Evolutionary conservation across 1,284 basidiomycete species (phyloP).

Genomic region (Pseudozyma tsukubaensis): DNA sequence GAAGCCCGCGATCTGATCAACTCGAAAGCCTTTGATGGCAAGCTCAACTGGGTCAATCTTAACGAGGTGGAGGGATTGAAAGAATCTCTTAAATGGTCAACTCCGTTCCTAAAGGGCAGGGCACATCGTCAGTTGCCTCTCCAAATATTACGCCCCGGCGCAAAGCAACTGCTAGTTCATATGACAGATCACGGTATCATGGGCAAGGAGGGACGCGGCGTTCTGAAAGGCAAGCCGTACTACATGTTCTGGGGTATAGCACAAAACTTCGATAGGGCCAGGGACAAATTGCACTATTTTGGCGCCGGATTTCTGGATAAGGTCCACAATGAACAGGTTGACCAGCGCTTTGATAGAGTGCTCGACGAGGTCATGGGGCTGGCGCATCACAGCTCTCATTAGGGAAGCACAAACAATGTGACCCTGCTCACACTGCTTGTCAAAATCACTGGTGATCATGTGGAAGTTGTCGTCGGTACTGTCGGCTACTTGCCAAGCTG

Average conservation of each 20-base stretch:
- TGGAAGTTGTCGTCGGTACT: too few species aligned
- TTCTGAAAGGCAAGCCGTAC: not conserved
- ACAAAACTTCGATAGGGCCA: not conserved
- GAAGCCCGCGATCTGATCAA: slow-evolving; percentile 4
- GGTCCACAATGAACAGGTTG: too few species aligned
- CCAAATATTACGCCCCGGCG: not conserved
- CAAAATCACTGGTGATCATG: too few species aligned
- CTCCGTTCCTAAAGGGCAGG: not conserved
- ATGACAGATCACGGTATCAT: not conserved
- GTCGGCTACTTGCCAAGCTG: too few species aligned
- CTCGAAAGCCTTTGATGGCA: not conserved
- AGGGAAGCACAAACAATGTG: too few species aligned
- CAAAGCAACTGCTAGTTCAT: not conserved
- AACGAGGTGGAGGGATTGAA: not conserved
- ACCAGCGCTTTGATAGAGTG: too few species aligned
- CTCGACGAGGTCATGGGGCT: too few species aligned
- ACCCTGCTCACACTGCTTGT: too few species aligned
- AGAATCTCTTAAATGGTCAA: not conserved
- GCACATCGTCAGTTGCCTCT: not conserved
- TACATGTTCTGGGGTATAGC: slow-evolving; percentile 1
- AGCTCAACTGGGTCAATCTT: not conserved
- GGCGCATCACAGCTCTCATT: too few species aligned
- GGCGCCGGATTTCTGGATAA: too few species aligned
- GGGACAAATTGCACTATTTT: not conserved
- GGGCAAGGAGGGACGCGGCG: not conserved